Percentiles rank a stretch among this genome's conserved stretches.
Conservation (phyloP, 805 yeast genomes). For the Monosporozyma unispora region DNA sequence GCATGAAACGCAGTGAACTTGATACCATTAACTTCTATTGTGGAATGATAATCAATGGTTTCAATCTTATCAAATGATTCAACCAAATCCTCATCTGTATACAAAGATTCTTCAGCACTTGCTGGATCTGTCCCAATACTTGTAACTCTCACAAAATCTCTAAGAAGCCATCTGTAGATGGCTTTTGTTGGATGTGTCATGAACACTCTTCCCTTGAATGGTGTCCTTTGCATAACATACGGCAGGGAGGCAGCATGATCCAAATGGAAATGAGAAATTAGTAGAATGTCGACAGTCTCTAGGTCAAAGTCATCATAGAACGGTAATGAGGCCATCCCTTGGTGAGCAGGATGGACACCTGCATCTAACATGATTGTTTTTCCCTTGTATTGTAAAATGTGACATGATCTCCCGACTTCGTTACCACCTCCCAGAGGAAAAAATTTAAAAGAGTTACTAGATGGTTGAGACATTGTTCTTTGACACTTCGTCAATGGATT, state of each 20-base stretch:
- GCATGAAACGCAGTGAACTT: constrained; percentile 97
- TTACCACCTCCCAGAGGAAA: constrained; percentile 95
- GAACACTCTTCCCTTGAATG: constrained; percentile 88
- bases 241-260: constrained; percentile 98
- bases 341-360: constrained; percentile 93
- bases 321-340: constrained; percentile 86
- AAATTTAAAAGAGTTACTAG: constrained; percentile 46
- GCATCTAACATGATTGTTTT: constrained; percentile 96
- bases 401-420: constrained; percentile 96
- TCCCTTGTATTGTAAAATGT: constrained; percentile 82
- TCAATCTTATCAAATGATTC: constrained; percentile 85
- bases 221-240: constrained; percentile 95
- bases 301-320: constrained; percentile 93
- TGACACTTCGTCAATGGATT: not conserved
- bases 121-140: constrained; percentile 38
- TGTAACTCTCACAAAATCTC: constrained; percentile 91
- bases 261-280: constrained; percentile 91
- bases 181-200: constrained; percentile 99
- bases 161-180: constrained; percentile 87
- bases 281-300: constrained; percentile 71
- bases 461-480: constrained; percentile 10
- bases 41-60: constrained; percentile 91
- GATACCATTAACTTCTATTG: constrained; percentile 88
- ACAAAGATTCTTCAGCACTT: constrained; percentile 44
- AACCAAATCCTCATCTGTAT: constrained; percentile 83